Evolutionary conservation across 441 rosid species (phyloP), one percentile per base, ranked within the genome.

Genomic region (Pelargonium myrrhifolium): DNA sequence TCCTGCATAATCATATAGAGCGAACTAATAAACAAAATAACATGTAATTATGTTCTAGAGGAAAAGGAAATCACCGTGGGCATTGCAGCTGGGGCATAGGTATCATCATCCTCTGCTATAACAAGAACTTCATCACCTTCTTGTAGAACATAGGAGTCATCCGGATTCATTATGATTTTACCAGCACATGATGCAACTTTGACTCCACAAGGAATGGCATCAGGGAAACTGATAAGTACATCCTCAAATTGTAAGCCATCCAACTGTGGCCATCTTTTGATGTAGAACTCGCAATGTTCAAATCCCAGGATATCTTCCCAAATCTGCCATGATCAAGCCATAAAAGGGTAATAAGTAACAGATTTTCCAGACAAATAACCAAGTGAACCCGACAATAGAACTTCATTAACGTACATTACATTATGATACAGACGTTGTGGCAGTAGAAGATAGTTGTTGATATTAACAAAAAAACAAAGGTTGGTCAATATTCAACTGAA

Each of bases 291-390:
- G 68, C 90, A 88, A 75, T 88, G 83, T 79, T 88, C 90, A 69
- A 86, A 88, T 45, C 90, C 90, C 66, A 88, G 90, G 68, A 86
- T 86, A 70, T 88, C 89, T 77, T 88, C 94, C 94, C 94, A 88
- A 62, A 88, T 88, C 94, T 84, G 86, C 59, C 71, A 79, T 22
- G 24, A 28, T 26, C 68, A 74, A 61, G 69, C 68, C 66, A 66
- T 28, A 70, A 31, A 31, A 4, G 37, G 37, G 37, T 31, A 31
- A 5, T n/a, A 49, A 49, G 56, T 49, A 49, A 14, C 56, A 14
- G 15, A 15, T 49, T 49, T 49, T 14, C 56, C 15, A n/a, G 8
- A n/a, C 8, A 2, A 14, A 49, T 49, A 49, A 14, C 56, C 56
- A 49, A n/a, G 56, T n/a, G 17, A 14, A 49, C 17, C 56, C 15